Evolutionary conservation across 768 basidiomycete species (phyloP).

Genomic region (Cyclocybe cylindracea): DNA sequence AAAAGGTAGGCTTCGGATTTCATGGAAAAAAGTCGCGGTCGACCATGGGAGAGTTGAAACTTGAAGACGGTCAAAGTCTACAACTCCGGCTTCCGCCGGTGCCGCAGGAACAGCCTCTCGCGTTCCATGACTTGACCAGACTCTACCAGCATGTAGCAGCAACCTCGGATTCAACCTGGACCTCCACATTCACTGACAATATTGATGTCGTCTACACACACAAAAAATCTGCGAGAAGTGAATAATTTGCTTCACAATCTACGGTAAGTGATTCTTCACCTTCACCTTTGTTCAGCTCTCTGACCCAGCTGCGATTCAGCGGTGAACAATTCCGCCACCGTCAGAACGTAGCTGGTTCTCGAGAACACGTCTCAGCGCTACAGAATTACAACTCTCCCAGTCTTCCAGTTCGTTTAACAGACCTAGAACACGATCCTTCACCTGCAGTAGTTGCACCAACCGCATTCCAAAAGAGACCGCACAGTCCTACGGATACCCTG

Average conservation of each 20-base stretch:
- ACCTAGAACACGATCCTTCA: slow-evolving; percentile 15
- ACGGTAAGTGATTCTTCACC: slow-evolving; percentile 34
- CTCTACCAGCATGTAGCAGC: too few species aligned
- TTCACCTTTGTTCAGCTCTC: not conserved
- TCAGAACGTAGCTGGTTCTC: slow-evolving; percentile 52
- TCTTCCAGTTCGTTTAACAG: slow-evolving; percentile 42
- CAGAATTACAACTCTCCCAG: slow-evolving; percentile 42
- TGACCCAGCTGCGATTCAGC: slow-evolving; percentile 31
- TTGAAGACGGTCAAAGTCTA: not conserved
- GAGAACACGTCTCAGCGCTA: slow-evolving; percentile 27
- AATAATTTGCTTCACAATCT: slow-evolving; percentile 53
- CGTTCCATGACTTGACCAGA: too few species aligned
- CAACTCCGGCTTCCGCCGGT: not conserved
- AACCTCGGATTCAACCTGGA: too few species aligned
- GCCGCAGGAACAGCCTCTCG: too few species aligned
- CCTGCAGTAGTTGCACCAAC: slow-evolving; percentile 1
- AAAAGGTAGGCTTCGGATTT: not conserved
- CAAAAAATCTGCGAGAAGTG: slow-evolving; percentile 25
- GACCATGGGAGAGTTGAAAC: too few species aligned
- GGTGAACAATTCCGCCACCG: slow-evolving; percentile 72
- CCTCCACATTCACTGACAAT: too few species aligned
- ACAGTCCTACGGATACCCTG: slow-evolving; percentile 1
- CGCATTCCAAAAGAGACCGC: not conserved
- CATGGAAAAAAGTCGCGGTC: not conserved
- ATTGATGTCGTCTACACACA: slow-evolving; percentile 5